phyloP scores from a whole-genome alignment of 139 green algal genomes.

The Gonium pectorale region DNA sequence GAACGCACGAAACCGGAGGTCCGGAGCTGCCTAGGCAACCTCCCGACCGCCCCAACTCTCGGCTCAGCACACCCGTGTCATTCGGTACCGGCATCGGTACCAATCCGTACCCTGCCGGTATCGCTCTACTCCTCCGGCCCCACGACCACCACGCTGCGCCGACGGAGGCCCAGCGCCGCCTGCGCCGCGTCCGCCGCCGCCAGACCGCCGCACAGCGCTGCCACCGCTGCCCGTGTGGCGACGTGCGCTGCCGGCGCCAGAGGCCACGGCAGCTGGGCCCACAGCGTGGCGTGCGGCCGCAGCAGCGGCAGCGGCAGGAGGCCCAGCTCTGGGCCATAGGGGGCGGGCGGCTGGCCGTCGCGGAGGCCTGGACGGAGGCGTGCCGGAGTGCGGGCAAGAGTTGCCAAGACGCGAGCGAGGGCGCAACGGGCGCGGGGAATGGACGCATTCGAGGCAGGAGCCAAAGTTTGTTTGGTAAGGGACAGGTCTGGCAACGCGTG shows the following conservation, averaged over 20 bases:
- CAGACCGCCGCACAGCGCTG: not conserved
- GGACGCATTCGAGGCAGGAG: no score
- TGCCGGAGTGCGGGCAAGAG: not conserved
- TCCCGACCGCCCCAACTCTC: no score
- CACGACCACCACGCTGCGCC: not conserved
- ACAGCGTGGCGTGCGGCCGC: conserved; percentile 19
- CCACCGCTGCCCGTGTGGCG: not conserved
- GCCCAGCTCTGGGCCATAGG: conserved; percentile 4
- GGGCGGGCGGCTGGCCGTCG: not conserved
- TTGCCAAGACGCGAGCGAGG: no score
- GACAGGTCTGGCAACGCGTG: not conserved
- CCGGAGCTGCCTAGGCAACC: no score
- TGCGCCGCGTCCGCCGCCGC: not conserved
- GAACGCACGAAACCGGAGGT: no score
- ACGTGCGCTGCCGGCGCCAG: conserved; percentile 17
- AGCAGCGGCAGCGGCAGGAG: conserved; percentile 12
- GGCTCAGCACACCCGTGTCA: not conserved
- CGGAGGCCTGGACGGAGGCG: not conserved
- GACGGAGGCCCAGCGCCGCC: not conserved
- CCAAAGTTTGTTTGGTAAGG: no score
- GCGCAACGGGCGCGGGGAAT: no score
- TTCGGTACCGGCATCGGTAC: not conserved
- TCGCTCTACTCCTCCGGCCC: not conserved
- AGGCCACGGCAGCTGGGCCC: conserved; percentile 26
- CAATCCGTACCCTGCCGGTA: not conserved